Evolutionary conservation across 2,329 filamentous ascomycete genomes (phyloP), one percentile per base, ranked within the genome.

Genomic region (Cercospora zeae-maydis): DNA sequence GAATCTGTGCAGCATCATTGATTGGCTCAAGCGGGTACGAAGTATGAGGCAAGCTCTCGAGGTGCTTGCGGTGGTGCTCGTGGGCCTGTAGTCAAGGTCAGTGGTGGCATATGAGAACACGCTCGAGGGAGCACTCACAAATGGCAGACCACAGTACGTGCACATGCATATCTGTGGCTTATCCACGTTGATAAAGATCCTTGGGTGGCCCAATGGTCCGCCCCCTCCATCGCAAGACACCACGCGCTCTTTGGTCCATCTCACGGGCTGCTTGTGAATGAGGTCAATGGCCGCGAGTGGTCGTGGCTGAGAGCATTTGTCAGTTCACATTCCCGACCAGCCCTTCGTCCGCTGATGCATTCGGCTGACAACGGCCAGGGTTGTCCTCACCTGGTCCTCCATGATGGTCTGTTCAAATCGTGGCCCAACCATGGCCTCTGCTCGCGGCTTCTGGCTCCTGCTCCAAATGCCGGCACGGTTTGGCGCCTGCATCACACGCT

Each of bases 321-420:
- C 56, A 76, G 73, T 71, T 55, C 65, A 59, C 65, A 37, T 10
- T 34, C 16, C 11, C 47, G 21, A 6, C 49, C 16, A 42, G 47
- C 14, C 1, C 39, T 4, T 7, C n/a, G n/a, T 11, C 10, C 30
- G 14, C 27, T 3, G 16, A 3, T 49, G 7, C 21, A 24, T n/a
- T 33, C 42, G 13, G 36, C 42, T 24, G 10, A n/a, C 33, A n/a
- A 9, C 37, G 21, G 24, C 19, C 5, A 7, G 6, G 8, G 11
- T 33, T 33, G 14, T 58, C 10, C 66, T 51, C 70, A 97, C 93
- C 90, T 99, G 95, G 70, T 89, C 80, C 71, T 88, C 86, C 80
- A 98, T 93, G 74, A 96, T 91, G 34, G 92, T 98, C 86, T 98
- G 93, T 83, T 99, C 95, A 74, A 99, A 99, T 71, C 93, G 84